Evolutionary conservation across 495 filamentous ascomycete species (phyloP).

Genomic region (Tuber melanosporum): DNA sequence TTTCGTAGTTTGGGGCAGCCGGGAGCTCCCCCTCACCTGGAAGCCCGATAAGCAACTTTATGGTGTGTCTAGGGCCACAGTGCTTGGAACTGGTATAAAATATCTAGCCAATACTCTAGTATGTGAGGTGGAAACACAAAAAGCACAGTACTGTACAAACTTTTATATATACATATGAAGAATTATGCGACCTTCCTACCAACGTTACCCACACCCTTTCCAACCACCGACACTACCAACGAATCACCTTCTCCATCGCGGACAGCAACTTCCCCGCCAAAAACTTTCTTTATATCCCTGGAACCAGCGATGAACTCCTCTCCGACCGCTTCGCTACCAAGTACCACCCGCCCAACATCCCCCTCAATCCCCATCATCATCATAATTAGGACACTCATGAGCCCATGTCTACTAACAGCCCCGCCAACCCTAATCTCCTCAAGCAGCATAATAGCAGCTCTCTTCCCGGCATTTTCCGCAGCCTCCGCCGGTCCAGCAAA

Average conservation of each 20-base stretch:
- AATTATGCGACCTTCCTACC: slow-evolving; percentile 80
- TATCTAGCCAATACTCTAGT: not conserved
- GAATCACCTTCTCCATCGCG: slow-evolving; percentile 70
- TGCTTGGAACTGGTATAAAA: not conserved
- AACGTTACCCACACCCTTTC: slow-evolving; percentile 89
- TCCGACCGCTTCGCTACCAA: slow-evolving; percentile 60
- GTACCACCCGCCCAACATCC: slow-evolving; percentile 52
- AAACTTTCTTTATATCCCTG: slow-evolving; percentile 77
- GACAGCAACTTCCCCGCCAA: slow-evolving; percentile 79
- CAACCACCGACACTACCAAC: slow-evolving; percentile 84
- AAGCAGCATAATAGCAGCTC: slow-evolving; percentile 81
- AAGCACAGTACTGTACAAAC: not conserved
- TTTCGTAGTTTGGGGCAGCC: not conserved
- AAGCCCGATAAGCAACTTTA: not conserved
- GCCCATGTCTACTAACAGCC: slow-evolving; percentile 64
- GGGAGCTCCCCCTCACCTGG: not conserved
- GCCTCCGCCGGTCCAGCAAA: slow-evolving; percentile 72
- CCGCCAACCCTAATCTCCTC: slow-evolving; percentile 77
- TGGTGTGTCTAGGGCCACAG: not conserved
- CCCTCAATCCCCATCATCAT: slow-evolving; percentile 88
- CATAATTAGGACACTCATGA: slow-evolving; percentile 65
- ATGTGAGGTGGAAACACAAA: not conserved
- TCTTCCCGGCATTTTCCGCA: slow-evolving; percentile 82
- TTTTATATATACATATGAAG: not conserved
- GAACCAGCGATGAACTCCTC: slow-evolving; percentile 72